Base-by-base conservation (phyloP, 2,329 filamentous ascomycete genomes). In the Calonectria pauciramosa region DNA sequence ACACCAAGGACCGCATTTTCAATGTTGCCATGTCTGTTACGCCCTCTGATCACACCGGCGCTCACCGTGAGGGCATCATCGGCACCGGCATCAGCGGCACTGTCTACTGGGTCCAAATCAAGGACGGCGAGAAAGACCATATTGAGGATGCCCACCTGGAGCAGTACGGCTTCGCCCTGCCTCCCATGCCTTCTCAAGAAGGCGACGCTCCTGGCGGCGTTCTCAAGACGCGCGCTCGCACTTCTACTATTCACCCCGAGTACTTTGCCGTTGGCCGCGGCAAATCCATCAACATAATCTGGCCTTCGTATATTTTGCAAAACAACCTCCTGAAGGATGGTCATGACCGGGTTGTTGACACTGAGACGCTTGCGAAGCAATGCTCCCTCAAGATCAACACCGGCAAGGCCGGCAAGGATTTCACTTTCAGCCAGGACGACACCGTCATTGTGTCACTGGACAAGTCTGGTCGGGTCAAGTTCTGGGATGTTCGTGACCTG, bases 371-470 rank as follows among this genome's bases (percentile, higher is more conserved):
- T 77, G 91, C 97, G 78, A 93, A 93, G 82, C 94, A 98, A 83
- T 96, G 95, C 82, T 94, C 94, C 64, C 88, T 99, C 78, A 97
- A 96, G 86, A 98, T 99, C 85, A 95, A 96, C 80, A 99, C 96
- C 76, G 97, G 96, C 80, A 99, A 99, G 88, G 96, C 97, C 78
- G 97, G 96, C 77, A 99, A 99, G 86, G 97, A 99, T 84, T 99
- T 99, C 84, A 94, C 93, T 60, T 99, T 99, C 86, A 98, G 96
- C 85, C 96, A 98, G 84, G 97, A 99, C 84, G 97, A 99, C 84
- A 95, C 94, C 2, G 93, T 96, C 51, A 95, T 99, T 79, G 96
- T 97, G 60, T 98, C 96, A 64, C 91, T 99, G 68, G 97, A 99
- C 85, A 99, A 99, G 88, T 96, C 96, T 74, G 97, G 97, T 63